phyloP scores from a whole-genome alignment of 2,329 filamentous ascomycete genomes.

The Rutstroemia sydowiana region DNA sequence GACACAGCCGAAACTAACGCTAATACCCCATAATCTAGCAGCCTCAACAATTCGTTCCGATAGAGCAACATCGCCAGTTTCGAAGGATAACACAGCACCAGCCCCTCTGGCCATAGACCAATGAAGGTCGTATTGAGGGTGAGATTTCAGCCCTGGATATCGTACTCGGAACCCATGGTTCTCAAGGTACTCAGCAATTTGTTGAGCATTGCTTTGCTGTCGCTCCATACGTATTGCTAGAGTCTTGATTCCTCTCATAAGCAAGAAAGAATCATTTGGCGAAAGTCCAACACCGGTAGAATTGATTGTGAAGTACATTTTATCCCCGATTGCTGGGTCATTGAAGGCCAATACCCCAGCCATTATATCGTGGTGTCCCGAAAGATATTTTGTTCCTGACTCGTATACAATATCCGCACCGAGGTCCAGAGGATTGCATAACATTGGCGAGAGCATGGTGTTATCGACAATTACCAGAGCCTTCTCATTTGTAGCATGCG shows the following conservation, averaged over 20 bases:
- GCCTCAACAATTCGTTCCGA: conserved; percentile 93
- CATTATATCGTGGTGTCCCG: conserved; percentile 98
- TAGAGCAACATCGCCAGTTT: conserved; percentile 77
- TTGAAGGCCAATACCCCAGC: conserved; percentile 93
- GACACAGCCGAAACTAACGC: conserved; percentile 95
- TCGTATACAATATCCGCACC: conserved; percentile 97
- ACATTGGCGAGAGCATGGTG: conserved; percentile 95
- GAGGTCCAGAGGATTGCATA: conserved; percentile 87
- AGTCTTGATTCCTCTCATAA: conserved; percentile 94
- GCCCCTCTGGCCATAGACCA: conserved; percentile 92
- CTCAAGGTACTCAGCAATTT: conserved; percentile 89
- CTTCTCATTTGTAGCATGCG: conserved; percentile 69
- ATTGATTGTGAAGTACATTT: conserved; percentile 95
- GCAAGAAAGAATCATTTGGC: conserved; percentile 91
- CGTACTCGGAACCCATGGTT: conserved; percentile 86
- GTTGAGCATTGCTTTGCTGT: conserved; percentile 86
- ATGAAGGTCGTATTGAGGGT: conserved; percentile 94
- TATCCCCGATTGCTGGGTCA: conserved; percentile 71
- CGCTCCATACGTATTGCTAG: conserved; percentile 97
- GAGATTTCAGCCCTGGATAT: conserved; percentile 87
- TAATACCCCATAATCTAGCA: conserved; percentile 86
- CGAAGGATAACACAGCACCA: conserved; percentile 90
- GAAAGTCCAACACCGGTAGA: conserved; percentile 88
- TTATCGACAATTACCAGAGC: conserved; percentile 92
- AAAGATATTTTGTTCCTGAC: conserved; percentile 95